phyloP scores from a whole-genome alignment of 2,329 filamentous ascomycete species.

The Phialophora macrospora region DNA sequence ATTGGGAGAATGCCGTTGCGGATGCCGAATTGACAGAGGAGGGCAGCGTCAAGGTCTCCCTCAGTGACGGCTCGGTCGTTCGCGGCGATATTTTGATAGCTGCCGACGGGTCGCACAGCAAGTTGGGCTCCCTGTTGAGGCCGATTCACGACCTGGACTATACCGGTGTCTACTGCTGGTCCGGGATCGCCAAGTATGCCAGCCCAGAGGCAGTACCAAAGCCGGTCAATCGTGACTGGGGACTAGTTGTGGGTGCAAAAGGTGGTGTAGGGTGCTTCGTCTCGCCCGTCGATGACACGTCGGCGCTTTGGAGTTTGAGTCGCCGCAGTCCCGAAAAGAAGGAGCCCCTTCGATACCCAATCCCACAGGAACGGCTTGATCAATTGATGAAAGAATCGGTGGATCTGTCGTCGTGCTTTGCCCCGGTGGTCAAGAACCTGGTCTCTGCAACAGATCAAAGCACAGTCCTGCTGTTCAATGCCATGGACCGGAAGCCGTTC shows the following conservation, averaged over 20 bases:
- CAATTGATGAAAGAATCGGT: constrained; percentile 32
- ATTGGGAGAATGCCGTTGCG: constrained; percentile 30
- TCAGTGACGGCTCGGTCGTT: constrained; percentile 24
- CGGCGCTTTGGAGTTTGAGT: constrained; percentile 53
- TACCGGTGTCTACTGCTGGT: constrained; percentile 49
- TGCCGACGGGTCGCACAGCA: constrained; percentile 54
- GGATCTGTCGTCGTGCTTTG: constrained; percentile 46
- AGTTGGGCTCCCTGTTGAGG: constrained; percentile 47
- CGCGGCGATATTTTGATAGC: constrained; percentile 51
- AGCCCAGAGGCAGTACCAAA: constrained; percentile 41
- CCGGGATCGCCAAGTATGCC: constrained; percentile 47
- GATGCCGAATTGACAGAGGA: constrained; percentile 23
- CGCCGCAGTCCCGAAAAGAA: constrained; percentile 33
- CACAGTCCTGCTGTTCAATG: constrained; percentile 49
- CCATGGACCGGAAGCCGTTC: constrained; percentile 54
- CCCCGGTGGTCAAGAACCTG: constrained; percentile 50
- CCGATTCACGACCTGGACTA: constrained; percentile 50
- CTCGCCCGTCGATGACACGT: constrained; percentile 51
- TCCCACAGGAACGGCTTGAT: constrained; percentile 26
- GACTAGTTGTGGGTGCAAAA: constrained; percentile 46
- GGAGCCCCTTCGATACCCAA: constrained; percentile 26
- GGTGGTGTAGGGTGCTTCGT: constrained; percentile 52
- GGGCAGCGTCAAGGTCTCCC: constrained; percentile 19
- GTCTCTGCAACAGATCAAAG: constrained; percentile 48
- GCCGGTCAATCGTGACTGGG: constrained; percentile 48